A percentile compares a stretch with the other conserved stretches of the same genome.
These are phyloP conservation scores for Podospora pseudopauciseta DNA, from an alignment of 495 filamentous ascomycete species.

Conservation along the genomic window DNA sequence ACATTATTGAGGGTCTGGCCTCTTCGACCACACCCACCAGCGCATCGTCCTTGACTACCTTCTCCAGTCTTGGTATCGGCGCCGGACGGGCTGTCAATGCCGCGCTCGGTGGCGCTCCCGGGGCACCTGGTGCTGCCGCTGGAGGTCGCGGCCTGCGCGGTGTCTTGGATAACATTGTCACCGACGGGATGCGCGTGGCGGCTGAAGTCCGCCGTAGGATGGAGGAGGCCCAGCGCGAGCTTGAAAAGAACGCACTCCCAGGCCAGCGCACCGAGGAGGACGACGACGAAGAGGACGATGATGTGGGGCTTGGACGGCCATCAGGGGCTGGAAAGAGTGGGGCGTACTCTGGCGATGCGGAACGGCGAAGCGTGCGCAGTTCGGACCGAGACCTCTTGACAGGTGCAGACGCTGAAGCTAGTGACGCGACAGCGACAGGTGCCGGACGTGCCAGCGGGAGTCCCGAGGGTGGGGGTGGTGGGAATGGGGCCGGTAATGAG, in stretches of 20 bases:
- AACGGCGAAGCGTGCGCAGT: slow-evolving; percentile 64
- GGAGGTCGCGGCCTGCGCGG: slow-evolving; percentile 78
- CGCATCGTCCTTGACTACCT: slow-evolving; percentile 67
- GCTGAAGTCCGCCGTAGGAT: slow-evolving; percentile 84
- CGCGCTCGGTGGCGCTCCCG: slow-evolving; percentile 26
- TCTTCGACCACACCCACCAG: slow-evolving; percentile 28
- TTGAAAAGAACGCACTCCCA: slow-evolving; percentile 70
- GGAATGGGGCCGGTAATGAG: slow-evolving; percentile 16
- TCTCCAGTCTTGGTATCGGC: slow-evolving; percentile 62
- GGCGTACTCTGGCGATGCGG: slow-evolving; percentile 38
- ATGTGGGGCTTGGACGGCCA: slow-evolving; percentile 15
- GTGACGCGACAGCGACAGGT: slow-evolving; percentile 25
- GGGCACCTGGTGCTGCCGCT: slow-evolving; percentile 43
- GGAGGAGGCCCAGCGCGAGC: slow-evolving; percentile 85
- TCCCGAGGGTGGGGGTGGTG: slow-evolving; percentile 22
- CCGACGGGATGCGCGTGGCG: slow-evolving; percentile 92
- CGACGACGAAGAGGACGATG: slow-evolving; percentile 61
- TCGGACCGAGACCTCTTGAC: slow-evolving; percentile 73
- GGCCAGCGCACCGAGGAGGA: slow-evolving; percentile 70
- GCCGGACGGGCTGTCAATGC: slow-evolving; percentile 39
- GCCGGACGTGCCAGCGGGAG: slow-evolving; percentile 18
- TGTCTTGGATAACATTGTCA: slow-evolving; percentile 94
- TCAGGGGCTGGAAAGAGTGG: slow-evolving; percentile 22
- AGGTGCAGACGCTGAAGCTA: slow-evolving; percentile 70
- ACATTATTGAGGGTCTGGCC: slow-evolving; percentile 47